Percentiles rank a stretch among this genome's conserved stretches.
Conservation (phyloP, 176 grass and related monocot genomes). For the Oryza nivara region DNA sequence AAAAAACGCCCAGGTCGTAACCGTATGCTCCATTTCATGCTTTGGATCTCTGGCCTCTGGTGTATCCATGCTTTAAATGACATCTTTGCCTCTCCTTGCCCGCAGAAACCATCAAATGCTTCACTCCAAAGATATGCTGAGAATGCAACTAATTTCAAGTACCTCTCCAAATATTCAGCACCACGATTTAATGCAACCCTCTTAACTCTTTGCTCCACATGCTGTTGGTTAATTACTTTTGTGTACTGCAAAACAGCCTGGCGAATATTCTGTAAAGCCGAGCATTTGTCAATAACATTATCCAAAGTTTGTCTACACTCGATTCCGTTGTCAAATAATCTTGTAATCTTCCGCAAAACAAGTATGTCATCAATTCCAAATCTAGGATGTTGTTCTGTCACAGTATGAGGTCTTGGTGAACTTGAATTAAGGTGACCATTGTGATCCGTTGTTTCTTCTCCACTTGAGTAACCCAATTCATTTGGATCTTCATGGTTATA, state of each 20-base stretch:
- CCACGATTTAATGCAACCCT: slow-evolving; percentile 92
- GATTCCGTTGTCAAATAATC: slow-evolving; percentile 90
- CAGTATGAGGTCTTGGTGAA: slow-evolving; percentile 49
- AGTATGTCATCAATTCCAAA: slow-evolving; percentile 97
- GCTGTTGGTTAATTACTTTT: slow-evolving; percentile 91
- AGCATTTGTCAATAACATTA: slow-evolving; percentile 90
- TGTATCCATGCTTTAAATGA: slow-evolving; percentile 96
- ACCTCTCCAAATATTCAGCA: slow-evolving; percentile 96
- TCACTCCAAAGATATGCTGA: slow-evolving; percentile 94
- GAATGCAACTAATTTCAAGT: slow-evolving; percentile 97
- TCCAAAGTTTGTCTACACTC: slow-evolving; percentile 86
- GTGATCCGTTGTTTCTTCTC: slow-evolving; percentile 66
- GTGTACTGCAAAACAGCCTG: slow-evolving; percentile 92
- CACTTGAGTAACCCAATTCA: slow-evolving; percentile 60
- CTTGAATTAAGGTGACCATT: slow-evolving; percentile 58
- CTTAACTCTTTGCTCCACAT: slow-evolving; percentile 86
- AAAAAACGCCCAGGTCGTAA: slow-evolving; percentile 94
- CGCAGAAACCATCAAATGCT: slow-evolving; percentile 94
- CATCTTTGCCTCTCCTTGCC: slow-evolving; percentile 72
- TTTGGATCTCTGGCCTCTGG: slow-evolving; percentile 87
- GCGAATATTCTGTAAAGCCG: slow-evolving; percentile 95
- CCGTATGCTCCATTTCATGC: slow-evolving; percentile 99
- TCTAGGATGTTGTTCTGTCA: slow-evolving; percentile 46
- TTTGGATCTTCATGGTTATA: slow-evolving; percentile 54
- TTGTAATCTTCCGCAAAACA: slow-evolving; percentile 89